Percentiles rank a stretch among this genome's conserved stretches.
Evolutionary conservation across 192 early-diverging fungal genomes (phyloP).

Genomic region (Coemansia sp.): DNA sequence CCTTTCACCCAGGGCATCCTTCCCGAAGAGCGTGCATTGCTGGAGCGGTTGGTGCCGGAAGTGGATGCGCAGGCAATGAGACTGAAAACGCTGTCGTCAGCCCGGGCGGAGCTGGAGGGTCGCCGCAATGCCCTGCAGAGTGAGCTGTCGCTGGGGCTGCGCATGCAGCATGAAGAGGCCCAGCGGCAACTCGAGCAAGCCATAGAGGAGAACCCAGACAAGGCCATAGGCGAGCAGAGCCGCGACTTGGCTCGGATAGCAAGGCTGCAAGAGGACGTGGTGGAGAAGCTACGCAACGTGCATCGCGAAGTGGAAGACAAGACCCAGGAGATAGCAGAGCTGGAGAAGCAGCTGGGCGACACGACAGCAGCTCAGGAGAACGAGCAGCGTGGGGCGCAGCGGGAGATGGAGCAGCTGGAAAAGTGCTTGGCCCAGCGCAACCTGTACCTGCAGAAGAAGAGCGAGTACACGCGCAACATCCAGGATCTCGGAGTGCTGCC

Average conservation of each 20-base stretch:
- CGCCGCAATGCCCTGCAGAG: constrained; percentile 70
- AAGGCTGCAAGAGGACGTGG: constrained; percentile 24
- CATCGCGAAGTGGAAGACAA: constrained; percentile 46
- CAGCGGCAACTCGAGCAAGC: constrained; percentile 60
- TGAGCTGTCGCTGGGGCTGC: constrained; percentile 68
- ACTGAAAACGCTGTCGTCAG: constrained; percentile 55
- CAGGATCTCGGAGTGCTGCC: constrained; percentile 94
- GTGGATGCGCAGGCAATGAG: constrained; percentile 59
- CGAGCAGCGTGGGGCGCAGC: constrained; percentile 30
- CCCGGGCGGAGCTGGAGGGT: constrained; percentile 64
- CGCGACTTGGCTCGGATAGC: constrained; percentile 36
- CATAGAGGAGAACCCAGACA: constrained; percentile 48
- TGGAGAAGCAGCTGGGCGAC: constrained; percentile 51
- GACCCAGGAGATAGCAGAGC: constrained; percentile 42
- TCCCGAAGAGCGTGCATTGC: constrained; percentile 53
- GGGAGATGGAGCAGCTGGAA: constrained; percentile 57
- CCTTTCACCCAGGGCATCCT: constrained; percentile 58
- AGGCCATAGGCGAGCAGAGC: constrained; percentile 37
- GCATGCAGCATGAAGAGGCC: constrained; percentile 65
- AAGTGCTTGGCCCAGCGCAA: constrained; percentile 70
- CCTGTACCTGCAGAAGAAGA: constrained; percentile 79
- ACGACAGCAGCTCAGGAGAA: constrained; percentile 24
- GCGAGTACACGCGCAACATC: constrained; percentile 80
- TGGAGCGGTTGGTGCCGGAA: constrained; percentile 53
- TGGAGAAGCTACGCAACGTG: constrained; percentile 27